Percentiles rank a stretch among this genome's conserved stretches.
Conservation (phyloP, 331 rosid species). For the Quercus tomentella region DNA sequence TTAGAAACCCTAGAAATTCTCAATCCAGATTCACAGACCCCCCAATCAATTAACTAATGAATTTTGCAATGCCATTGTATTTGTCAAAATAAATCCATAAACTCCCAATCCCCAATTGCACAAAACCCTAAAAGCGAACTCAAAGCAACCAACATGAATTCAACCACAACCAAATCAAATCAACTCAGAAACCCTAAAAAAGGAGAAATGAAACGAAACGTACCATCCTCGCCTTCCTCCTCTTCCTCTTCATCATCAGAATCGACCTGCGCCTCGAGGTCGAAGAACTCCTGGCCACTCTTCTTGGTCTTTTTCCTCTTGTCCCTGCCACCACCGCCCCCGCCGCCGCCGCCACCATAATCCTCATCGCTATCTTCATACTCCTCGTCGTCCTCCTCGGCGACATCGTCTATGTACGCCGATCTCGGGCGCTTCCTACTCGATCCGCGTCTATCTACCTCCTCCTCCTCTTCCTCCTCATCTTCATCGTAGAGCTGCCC, state of each 20-base stretch:
- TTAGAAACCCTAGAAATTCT: not conserved
- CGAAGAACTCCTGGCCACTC: constrained; percentile 35
- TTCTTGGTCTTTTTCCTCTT: too few relatives aligned
- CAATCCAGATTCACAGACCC: not conserved
- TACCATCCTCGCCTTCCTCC: constrained; percentile 91
- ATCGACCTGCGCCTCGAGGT: constrained; percentile 70
- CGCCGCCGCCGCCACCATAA: constrained; percentile 24
- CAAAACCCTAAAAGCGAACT: not conserved
- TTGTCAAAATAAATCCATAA: not conserved
- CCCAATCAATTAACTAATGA: not conserved
- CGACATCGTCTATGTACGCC: constrained; percentile 66
- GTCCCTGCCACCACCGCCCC: too few relatives aligned
- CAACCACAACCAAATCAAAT: not conserved
- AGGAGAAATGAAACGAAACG: not conserved
- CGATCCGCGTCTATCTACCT: constrained; percentile 28
- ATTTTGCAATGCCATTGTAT: not conserved
- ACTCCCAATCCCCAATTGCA: not conserved
- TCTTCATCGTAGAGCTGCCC: constrained; percentile 55
- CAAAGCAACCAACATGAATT: not conserved
- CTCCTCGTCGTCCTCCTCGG: constrained; percentile 87
- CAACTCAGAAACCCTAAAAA: not conserved
- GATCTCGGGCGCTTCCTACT: constrained; percentile 75
- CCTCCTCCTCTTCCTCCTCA: constrained; percentile 47
- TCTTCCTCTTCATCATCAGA: constrained; percentile 88
- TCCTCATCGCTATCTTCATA: constrained; percentile 68